Evolutionary conservation across 441 rosid genomes (phyloP).

Genomic region (Bocquillonia castaneifolia): DNA sequence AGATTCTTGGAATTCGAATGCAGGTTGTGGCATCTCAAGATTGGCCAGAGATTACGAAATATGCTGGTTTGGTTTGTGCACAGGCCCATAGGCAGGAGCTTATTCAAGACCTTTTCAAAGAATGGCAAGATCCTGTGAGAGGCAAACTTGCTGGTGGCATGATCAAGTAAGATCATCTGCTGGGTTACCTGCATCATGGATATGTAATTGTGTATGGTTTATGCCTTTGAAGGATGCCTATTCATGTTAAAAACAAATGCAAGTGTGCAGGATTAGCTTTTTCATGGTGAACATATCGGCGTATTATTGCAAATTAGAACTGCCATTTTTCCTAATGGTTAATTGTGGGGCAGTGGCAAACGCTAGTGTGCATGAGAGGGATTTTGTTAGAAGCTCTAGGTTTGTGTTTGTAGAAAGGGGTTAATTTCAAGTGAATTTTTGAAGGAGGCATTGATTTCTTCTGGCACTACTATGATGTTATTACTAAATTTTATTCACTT

Average conservation of each 20-base stretch:
- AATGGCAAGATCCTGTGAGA: conserved; percentile 82
- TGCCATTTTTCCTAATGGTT: background rate
- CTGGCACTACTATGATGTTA: no score
- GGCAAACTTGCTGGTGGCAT: conserved; percentile 85
- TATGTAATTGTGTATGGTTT: no score
- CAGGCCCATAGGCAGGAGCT: conserved; percentile 96
- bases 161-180: conserved; percentile 60
- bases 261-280: background rate
- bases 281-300: background rate
- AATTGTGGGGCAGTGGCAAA: background rate
- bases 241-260: background rate
- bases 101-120: conserved; percentile 77
- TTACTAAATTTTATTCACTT: no score
- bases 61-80: conserved; percentile 89
- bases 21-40: conserved; percentile 99
- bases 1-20: background rate
- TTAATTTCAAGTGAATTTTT: background rate
- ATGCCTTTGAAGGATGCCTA: no score
- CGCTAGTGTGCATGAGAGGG: background rate
- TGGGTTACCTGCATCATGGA: no score
- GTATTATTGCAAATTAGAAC: background rate
- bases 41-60: conserved; percentile 92
- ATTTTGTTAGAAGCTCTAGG: background rate
- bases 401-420: background rate
- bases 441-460: background rate